Conservation (phyloP, 2,329 filamentous ascomycete species). For the Herpotrichia juniperi region DNA sequence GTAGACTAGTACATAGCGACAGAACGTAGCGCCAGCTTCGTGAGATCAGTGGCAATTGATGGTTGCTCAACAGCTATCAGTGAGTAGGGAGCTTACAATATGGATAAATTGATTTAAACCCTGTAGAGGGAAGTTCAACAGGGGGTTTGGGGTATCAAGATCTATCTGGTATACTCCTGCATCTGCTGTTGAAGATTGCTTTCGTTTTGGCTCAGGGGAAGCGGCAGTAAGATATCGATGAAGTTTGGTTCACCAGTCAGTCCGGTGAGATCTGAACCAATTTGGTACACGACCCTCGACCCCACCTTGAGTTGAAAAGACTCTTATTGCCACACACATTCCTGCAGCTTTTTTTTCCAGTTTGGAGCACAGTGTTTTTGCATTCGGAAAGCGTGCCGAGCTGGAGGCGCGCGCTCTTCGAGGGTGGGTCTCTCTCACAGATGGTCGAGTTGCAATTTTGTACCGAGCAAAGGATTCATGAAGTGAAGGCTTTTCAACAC, state of each 20-base stretch:
- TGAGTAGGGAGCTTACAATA: no score
- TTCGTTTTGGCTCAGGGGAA: neutral
- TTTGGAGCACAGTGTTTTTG: neutral
- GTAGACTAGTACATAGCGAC: no score
- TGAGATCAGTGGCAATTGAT: no score
- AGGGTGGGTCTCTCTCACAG: neutral
- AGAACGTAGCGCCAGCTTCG: no score
- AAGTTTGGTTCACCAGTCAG: neutral
- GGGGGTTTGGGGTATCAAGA: no score
- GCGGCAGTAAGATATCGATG: neutral
- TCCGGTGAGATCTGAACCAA: no score
- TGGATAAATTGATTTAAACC: no score
- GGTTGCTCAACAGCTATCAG: no score
- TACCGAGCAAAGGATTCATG: neutral
- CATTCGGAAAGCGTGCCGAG: neutral
- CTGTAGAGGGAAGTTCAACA: no score
- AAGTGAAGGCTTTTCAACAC: neutral
- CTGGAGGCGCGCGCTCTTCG: neutral
- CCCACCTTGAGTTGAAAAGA: neutral
- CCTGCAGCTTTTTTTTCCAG: neutral
- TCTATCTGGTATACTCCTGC: no score
- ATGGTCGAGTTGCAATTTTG: no score
- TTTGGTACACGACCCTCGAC: neutral
- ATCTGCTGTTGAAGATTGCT: neutral
- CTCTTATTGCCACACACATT: neutral